Base-by-base conservation (phyloP, 306 rosid genomes). In the Spatholobus suberectus region DNA sequence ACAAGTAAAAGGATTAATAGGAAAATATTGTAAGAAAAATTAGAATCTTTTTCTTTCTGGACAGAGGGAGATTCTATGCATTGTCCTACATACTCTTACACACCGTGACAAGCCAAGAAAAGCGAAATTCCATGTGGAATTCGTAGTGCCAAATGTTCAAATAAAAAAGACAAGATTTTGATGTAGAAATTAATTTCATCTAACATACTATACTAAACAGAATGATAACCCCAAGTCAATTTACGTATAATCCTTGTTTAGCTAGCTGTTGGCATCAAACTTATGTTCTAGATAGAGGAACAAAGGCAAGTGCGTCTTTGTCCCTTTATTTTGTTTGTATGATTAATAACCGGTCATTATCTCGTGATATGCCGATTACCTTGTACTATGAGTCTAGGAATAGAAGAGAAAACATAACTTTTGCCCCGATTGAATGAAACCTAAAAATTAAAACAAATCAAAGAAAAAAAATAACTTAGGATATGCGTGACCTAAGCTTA, bases 171-270 rank as follows among this genome's bases (percentile, higher is more conserved):
- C 35, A 58, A 23, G n/a, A 58, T 0, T 1, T 58, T 10, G 63
- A 21, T 55, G 63, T 21, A 2, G n/a, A 58, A 58, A 4, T 24
- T 58, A 12, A 58, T 24, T 24, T 24, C 35, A 24, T 24, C 14
- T 58, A 8, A 58, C 7, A 62, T 35, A 21, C 24, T 2, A 24
- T 24, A 34, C 23, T 62, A 27, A 81, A 59, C 34, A 49, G 0
- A 73, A 34, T 26, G 13, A 44, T 43, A 44, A 47, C 32, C 15
- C 29, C 44, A 34, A 9, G 55, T 61, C 84, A 46, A 73, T 23
- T 47, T 51, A 65, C 38, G 80, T 63, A 59, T 51, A 71, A 73
- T 63, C 85, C 58, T 47, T 65, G 81, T 24, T 46, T n/a, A n/a
- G n/a, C n/a, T 73, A 74, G 37, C 5, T 46, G 79, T 46, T 61